These are phyloP conservation scores for Alternaria infectoria DNA, from an alignment of 2,329 filamentous ascomycete species.

Conservation along the genomic window DNA sequence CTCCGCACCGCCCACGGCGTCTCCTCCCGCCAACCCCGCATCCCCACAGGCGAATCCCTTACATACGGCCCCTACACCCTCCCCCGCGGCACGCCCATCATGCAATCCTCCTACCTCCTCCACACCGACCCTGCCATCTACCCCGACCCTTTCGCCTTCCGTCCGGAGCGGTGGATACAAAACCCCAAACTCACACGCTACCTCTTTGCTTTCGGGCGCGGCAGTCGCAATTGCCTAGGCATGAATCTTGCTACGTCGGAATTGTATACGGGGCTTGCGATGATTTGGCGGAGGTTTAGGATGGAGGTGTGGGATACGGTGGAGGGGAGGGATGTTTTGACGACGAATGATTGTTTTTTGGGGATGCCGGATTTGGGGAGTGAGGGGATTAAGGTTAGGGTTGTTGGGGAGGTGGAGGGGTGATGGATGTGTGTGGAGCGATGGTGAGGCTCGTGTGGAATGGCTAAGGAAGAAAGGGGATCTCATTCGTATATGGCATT, in stretches of 20 bases:
- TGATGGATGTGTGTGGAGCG: not conserved
- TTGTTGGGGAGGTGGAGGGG: not conserved
- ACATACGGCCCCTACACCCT: slow-evolving; percentile 19
- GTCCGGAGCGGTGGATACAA: slow-evolving; percentile 39
- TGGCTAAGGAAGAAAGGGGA: no score
- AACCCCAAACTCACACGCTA: slow-evolving; percentile 10
- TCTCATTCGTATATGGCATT: no score
- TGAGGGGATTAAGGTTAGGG: slow-evolving; percentile 11
- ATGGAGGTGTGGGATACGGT: slow-evolving; percentile 16
- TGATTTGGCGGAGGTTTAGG: slow-evolving; percentile 8
- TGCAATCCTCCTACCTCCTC: slow-evolving; percentile 36
- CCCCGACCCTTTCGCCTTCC: slow-evolving; percentile 25
- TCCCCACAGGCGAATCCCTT: slow-evolving; percentile 25
- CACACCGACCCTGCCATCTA: slow-evolving; percentile 35
- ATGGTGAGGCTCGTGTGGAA: no score
- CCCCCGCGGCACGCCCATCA: slow-evolving; percentile 36
- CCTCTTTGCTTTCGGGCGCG: slow-evolving; percentile 15
- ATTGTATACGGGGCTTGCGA: slow-evolving; percentile 12
- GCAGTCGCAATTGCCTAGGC: slow-evolving; percentile 16
- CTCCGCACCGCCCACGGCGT: slow-evolving; percentile 32
- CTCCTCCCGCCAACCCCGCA: slow-evolving; percentile 27
- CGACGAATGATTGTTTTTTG: slow-evolving; percentile 20
- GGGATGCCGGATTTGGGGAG: slow-evolving; percentile 17
- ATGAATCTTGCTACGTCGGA: slow-evolving; percentile 21
- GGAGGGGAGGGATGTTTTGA: slow-evolving; percentile 17